These are phyloP conservation scores for Inga oerstediana DNA, from an alignment of 306 rosid species.

Conservation along the genomic window DNA sequence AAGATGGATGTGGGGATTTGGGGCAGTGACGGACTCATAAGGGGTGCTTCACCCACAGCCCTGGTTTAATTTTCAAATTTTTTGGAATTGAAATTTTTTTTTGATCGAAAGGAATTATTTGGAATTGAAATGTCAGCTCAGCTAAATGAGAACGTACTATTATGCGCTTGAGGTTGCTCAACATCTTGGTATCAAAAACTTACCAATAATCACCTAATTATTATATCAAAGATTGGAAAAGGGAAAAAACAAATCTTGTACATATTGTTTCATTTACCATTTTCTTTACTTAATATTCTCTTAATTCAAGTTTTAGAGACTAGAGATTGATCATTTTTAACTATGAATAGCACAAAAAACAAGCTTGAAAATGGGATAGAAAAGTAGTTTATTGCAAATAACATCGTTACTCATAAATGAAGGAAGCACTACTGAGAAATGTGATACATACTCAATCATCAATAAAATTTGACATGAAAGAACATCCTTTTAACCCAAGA, in stretches of 20 bases:
- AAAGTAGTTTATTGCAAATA: not conserved
- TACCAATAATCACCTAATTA: not conserved
- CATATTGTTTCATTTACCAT: not conserved
- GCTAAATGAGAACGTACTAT: not conserved
- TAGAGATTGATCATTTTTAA: not conserved
- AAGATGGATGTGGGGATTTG: constrained; percentile 1
- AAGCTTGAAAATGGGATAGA: not conserved
- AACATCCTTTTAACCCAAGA: not conserved
- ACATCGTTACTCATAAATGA: not conserved
- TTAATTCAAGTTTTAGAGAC: not conserved
- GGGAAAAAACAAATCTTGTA: not conserved
- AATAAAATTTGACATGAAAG: not conserved
- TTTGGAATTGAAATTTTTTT: not conserved
- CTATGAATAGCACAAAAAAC: not conserved
- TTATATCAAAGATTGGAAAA: not conserved
- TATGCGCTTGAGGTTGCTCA: not conserved
- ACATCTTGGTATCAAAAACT: not conserved
- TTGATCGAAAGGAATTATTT: not conserved
- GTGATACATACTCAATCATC: not conserved
- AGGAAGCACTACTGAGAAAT: not conserved
- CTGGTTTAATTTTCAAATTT: not conserved
- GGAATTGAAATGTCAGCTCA: not conserved
- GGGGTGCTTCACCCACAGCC: not conserved
- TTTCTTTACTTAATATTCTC: not conserved
- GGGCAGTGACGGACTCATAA: not conserved